Base-by-base conservation (phyloP, 305 asterid genomes). In the Coffea humblotiana region DNA sequence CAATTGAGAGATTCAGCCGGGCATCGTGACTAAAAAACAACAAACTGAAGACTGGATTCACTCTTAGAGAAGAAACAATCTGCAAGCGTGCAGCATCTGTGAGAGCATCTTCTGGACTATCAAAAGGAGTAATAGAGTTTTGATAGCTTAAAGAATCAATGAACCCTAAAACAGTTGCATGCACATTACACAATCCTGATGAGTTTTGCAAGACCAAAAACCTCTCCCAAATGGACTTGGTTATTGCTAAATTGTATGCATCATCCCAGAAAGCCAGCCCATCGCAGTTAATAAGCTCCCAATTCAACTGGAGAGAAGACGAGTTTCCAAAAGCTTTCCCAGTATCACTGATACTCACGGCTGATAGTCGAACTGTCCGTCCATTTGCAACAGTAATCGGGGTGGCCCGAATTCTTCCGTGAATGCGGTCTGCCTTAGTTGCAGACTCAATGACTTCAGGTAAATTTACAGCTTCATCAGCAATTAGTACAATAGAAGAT, bases 301-400 rank as follows among this genome's bases (percentile, higher is more conserved):
- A 93, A 71, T 78, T 89, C 80, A 95, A 86, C 82, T 80, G 71
- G 85, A 95, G 91, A 83, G 98, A 95, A 69, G 99, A 93, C 52
- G 93, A 88, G 85, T 95, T 95, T 72, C 93, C 97, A 85, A 95
- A 95, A 80, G 93, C 90, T 82, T 85, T 86, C 85, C 97, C 98
- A 78, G 89, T 72, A 83, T 85, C 88, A 85, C 93, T 88, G 77
- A 95, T 86, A 74, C 97, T 94, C 80, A 92, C 97, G 51, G 97
- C 93, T 75, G 99, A 91, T 29, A 92, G 74, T 79, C 98, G 91
- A 85, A 95, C 87, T 45, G 87, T 90, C 78, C 93, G 97, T 80
- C 97, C 98, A 78, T 95, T 93, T 82, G 97, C 94, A 74, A 95
- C 96, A 77, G 92, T 92, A 80, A 90, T 77, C 56, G 95, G 94